A percentile compares a stretch with the other conserved stretches of the same genome.
phyloP scores from a whole-genome alignment of 805 yeast genomes.

The Zygosaccharomyces kombuchaensis region DNA sequence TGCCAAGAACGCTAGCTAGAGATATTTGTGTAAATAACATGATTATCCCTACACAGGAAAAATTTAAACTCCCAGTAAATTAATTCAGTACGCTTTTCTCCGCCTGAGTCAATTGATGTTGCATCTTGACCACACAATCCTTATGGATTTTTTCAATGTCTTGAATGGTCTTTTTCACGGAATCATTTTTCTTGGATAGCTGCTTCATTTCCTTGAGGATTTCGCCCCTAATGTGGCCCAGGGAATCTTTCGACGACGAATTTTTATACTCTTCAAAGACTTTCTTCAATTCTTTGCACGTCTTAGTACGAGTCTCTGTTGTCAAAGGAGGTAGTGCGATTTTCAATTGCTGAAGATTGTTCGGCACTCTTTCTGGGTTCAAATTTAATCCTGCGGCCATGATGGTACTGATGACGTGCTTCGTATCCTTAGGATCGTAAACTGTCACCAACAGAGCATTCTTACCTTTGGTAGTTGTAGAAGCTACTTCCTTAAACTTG shows the following conservation, averaged over 20 bases:
- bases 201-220: constrained; percentile 53
- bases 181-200: constrained; percentile 49
- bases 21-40: not conserved
- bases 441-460: constrained; percentile 72
- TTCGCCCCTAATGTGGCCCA: constrained; percentile 55
- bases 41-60: not conserved
- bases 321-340: constrained; percentile 74
- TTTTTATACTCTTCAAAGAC: constrained; percentile 59
- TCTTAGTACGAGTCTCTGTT: constrained; percentile 55
- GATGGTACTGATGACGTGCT: constrained; percentile 66
- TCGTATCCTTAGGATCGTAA: constrained; percentile 73
- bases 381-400: constrained; percentile 64
- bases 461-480: constrained; percentile 62
- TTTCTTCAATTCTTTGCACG: constrained; percentile 58
- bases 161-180: constrained; percentile 48
- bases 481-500: constrained; percentile 62
- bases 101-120: constrained; percentile 50
- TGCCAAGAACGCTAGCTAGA: constrained; percentile 40
- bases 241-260: constrained; percentile 44
- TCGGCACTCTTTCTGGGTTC: constrained; percentile 74
- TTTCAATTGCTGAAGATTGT: constrained; percentile 66
- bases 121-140: constrained; percentile 53
- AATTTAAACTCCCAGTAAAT: not conserved
- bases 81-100: constrained; percentile 42
- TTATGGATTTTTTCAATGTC: constrained; percentile 71